Evolutionary conservation across 306 rosid genomes (phyloP).

Genomic region (Astragalus membranaceus): DNA sequence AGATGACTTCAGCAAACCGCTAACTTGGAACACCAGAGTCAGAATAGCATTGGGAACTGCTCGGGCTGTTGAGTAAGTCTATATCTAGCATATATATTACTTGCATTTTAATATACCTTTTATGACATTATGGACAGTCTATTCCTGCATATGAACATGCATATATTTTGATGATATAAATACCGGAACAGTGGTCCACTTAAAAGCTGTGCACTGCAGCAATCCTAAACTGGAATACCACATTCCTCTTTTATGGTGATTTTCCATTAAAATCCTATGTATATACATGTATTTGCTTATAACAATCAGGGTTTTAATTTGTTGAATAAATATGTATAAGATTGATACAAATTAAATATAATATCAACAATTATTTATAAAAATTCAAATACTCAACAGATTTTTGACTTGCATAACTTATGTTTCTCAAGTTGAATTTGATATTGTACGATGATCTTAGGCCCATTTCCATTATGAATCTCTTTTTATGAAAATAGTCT

Average conservation of each 20-base stretch:
- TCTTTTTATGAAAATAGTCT: not conserved
- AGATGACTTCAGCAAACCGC: slow-evolving; percentile 89
- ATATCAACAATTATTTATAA: not conserved
- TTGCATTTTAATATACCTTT: slow-evolving; percentile 2
- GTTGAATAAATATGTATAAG: too few relatives aligned
- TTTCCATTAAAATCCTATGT: too few relatives aligned
- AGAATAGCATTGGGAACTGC: slow-evolving; percentile 85
- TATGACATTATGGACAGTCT: not conserved
- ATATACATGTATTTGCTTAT: too few relatives aligned
- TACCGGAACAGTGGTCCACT: too few relatives aligned
- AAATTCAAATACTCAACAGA: slow-evolving; percentile 3
- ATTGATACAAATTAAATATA: too few relatives aligned
- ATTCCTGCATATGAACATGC: not conserved
- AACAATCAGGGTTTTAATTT: too few relatives aligned
- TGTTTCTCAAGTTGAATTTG: not conserved
- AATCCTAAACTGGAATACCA: too few relatives aligned
- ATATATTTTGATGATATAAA: too few relatives aligned
- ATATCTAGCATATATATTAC: not conserved
- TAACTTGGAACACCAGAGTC: slow-evolving; percentile 95
- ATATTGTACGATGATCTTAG: not conserved
- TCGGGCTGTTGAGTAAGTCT: slow-evolving; percentile 75
- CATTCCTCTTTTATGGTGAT: too few relatives aligned
- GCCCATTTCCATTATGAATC: not conserved
- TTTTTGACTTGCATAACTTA: not conserved
- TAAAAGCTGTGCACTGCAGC: too few relatives aligned